Evolutionary conservation across 345 rosid genomes (phyloP), one percentile per base, ranked within the genome.

Genomic region (Lagerstroemia speciosa): DNA sequence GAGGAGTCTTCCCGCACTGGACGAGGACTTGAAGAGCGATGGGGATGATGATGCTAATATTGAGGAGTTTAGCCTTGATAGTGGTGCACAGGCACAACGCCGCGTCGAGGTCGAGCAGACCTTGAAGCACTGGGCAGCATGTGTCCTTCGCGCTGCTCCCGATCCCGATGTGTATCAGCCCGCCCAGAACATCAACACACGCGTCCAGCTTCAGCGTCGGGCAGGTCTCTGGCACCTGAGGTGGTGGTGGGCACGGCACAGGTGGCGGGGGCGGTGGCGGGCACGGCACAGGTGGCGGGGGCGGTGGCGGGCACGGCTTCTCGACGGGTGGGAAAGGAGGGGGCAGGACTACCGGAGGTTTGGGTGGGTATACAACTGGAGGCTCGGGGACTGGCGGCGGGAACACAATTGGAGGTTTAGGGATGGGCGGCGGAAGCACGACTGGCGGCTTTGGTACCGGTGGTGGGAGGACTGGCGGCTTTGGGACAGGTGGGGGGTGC

Each of bases 51-150:
- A 93, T 69, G 65, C 77, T 86, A 43, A 93, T 68, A 61, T 91
- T 93, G 3, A 93, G 83, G 73, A 93, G 94, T 78, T 93, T 93
- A 4, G 73, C 85, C 64, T 78, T 87, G 55, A 93, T 87, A 75
- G 88, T 83, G 69, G 95, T 91, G 81, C 97, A 93, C 9, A 93
- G 95, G 73, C 99, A 93, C 19, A 93, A 20, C 0, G 99, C 97
- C 9, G 96, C 97, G 62, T 94, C 99, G 69, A 91, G 79, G 74
- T 80, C 97, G 36, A 78, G 66, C 34, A 94, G 78, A 43, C 89
- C 92, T 63, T 80, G 73, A n/a, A 94, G 88, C 60, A 94, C 79
- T 0, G 99, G 97, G 66, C 99, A 94, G 73, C 99, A 93, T 8
- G 82, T 26, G 32, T 83, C 89, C 82, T 89, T 85, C 3, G 94